Conservation (phyloP, 441 rosid genomes). For the Euphorbia celastroides region DNA sequence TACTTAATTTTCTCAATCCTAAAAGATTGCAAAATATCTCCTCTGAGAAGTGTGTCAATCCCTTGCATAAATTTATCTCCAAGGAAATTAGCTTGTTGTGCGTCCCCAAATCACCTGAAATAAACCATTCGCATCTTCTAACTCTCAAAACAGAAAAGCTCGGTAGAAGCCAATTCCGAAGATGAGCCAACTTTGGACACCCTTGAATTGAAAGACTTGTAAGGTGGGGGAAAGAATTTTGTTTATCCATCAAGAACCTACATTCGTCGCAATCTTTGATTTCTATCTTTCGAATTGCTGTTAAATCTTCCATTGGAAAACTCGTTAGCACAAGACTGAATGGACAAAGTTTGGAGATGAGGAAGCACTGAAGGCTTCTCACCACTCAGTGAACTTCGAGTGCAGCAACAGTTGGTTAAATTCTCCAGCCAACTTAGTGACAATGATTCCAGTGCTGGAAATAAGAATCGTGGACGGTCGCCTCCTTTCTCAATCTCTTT, state of each 20-base stretch:
- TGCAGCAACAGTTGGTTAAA: neutral
- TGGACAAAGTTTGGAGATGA: slow-evolving; percentile 10
- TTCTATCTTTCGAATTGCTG: slow-evolving; percentile 4
- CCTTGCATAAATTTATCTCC: neutral
- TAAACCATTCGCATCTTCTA: neutral
- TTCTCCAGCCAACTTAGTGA: neutral
- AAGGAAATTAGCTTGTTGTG: no score
- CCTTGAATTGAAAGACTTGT: neutral
- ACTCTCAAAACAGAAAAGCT: slow-evolving; percentile 12
- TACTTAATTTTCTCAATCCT: slow-evolving; percentile 10
- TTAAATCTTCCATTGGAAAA: neutral
- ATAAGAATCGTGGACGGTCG: neutral
- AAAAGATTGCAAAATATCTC: slow-evolving; percentile 1
- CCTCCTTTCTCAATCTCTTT: neutral
- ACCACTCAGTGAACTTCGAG: no score
- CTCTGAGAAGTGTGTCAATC: neutral
- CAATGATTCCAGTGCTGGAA: slow-evolving; percentile 19
- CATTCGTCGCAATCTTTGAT: neutral
- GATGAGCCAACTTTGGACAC: neutral
- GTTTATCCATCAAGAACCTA: neutral
- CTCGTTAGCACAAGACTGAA: neutral
- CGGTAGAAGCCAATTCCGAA: slow-evolving; percentile 7
- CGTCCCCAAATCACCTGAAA: no score
- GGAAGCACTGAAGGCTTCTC: neutral
- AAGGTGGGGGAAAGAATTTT: slow-evolving; percentile 12